Conservation (phyloP, 2,329 filamentous ascomycete genomes). For the Trichoderma polysporum region DNA sequence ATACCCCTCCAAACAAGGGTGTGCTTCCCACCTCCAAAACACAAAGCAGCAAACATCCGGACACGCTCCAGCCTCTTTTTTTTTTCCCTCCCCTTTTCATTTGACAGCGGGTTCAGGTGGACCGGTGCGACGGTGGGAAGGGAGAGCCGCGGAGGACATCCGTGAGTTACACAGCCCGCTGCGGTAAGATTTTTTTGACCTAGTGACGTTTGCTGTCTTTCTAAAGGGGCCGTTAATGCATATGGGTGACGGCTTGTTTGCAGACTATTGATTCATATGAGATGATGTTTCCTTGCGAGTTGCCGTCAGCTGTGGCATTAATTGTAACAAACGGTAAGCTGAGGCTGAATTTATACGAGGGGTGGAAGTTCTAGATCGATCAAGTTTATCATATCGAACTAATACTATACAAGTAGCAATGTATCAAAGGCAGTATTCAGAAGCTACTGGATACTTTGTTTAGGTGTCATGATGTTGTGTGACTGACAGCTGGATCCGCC, state of each 20-base stretch:
- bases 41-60: conserved; percentile 3
- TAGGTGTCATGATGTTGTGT: neutral
- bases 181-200: neutral
- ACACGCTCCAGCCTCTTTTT: neutral
- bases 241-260: neutral
- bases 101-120: neutral
- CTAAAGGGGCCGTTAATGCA: neutral
- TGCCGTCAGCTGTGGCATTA: neutral
- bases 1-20: neutral
- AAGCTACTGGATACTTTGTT: neutral
- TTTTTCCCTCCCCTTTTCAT: neutral
- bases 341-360: neutral
- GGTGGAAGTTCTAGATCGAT: neutral
- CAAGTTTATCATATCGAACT: neutral
- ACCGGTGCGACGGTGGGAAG: neutral
- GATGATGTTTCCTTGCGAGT: neutral
- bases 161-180: neutral
- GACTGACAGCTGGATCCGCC: neutral
- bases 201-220: neutral
- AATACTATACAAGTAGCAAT: neutral
- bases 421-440: neutral
- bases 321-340: neutral
- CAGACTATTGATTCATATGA: neutral
- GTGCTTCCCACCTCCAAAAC: neutral
- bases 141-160: neutral